Evolutionary conservation across 176 grass and related monocot species (phyloP).

Genomic region (Dactylis glomerata): DNA sequence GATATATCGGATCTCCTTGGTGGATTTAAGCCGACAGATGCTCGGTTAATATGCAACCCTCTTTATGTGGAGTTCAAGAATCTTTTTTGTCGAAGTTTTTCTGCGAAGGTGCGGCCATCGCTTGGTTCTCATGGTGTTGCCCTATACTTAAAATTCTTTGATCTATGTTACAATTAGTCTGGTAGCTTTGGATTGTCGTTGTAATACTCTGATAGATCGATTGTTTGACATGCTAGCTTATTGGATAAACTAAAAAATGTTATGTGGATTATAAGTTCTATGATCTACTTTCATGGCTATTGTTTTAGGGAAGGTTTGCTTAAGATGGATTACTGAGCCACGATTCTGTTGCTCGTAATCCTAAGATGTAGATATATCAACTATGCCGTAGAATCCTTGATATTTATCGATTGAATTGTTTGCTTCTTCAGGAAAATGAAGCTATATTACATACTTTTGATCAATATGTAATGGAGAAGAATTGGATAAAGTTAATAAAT

Average conservation of each 20-base stretch:
- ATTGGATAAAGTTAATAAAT: slow-evolving; percentile 69
- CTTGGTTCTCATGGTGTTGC: slow-evolving; percentile 13
- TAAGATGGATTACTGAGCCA: background rate
- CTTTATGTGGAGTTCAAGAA: slow-evolving; percentile 84
- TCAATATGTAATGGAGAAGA: slow-evolving; percentile 50
- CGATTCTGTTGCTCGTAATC: background rate
- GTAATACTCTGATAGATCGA: background rate
- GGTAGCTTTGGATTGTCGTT: background rate
- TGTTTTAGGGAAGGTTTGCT: slow-evolving; percentile 1
- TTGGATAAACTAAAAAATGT: background rate
- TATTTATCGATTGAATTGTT: slow-evolving; percentile 11
- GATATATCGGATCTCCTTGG: slow-evolving; percentile 96
- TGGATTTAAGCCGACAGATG: slow-evolving; percentile 91
- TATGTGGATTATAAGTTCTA: background rate
- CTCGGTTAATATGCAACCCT: slow-evolving; percentile 70
- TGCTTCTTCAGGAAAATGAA: slow-evolving; percentile 63
- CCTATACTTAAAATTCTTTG: background rate
- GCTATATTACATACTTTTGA: slow-evolving; percentile 35
- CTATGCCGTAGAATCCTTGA: background rate
- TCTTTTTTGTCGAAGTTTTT: slow-evolving; percentile 63
- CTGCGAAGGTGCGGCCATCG: slow-evolving; percentile 54
- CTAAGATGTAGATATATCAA: slow-evolving; percentile 9
- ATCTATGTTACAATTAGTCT: background rate
- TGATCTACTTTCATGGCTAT: background rate
- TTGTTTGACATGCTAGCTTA: background rate